Base-by-base conservation (phyloP, 306 rosid species). In the Gillenia trifoliata region DNA sequence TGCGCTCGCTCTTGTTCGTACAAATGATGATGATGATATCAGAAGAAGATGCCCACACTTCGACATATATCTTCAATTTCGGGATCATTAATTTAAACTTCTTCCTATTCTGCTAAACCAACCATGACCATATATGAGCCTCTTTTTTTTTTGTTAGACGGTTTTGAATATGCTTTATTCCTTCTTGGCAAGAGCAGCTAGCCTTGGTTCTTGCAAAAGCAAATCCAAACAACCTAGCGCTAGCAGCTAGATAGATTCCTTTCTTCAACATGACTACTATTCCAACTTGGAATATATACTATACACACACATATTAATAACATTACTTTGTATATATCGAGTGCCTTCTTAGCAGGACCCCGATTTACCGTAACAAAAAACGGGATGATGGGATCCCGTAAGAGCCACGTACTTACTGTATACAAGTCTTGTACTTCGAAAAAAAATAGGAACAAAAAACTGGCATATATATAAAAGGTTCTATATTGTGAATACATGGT, bases 181-280 rank as follows among this genome's bases (percentile, higher is more conserved):
- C 50, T 78, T 72, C 81, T 86, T 60, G 64, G 64, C 64, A 60
- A 29, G 31, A 28, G 10, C 20, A 26, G 17, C 34, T 6, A 13
- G 64, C 64, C 34, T 60, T 79, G 90, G 82, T 88, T 73, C 65
- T 85, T 60, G 84, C 84, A 82, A 88, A 88, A 88, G 90, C 80
- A 79, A 85, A 75, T 77, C 88, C 83, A 63, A 78, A 75, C 72
- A 68, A 36, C 56, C 74, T 34, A 54, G 76, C 79, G n/a, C 74
- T 34, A 54, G 76, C 79, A 29, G 45, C 75, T 54, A 54, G 80
- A 68, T 71, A 88, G 85, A 88, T 89, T 89, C 93, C 85, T 89
- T 84, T 81, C 93, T 86, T 72, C 88, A 81, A 72, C 76, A 57
- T 74, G 76, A 40, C 83, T 80, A 80, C 77, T 82, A 74, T 73